These are phyloP conservation scores for Xylaria digitata DNA, from an alignment of 2,329 filamentous ascomycete species.

Conservation along the genomic window DNA sequence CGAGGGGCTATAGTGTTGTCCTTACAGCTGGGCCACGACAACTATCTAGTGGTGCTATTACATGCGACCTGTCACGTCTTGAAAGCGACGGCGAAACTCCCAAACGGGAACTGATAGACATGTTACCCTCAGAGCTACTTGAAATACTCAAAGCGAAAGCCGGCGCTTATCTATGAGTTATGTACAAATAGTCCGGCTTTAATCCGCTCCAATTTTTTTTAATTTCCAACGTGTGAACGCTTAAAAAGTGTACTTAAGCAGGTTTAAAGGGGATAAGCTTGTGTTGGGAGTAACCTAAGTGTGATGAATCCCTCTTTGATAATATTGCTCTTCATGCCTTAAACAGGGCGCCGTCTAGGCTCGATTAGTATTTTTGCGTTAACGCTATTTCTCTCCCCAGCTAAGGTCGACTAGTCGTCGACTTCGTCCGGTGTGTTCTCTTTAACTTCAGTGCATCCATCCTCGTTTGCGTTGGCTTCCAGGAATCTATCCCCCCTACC, in stretches of 20 bases:
- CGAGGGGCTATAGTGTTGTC: conserved; percentile 78
- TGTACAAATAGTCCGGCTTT: conserved; percentile 24
- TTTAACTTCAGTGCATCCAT: too few relatives aligned
- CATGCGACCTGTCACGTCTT: conserved; percentile 56
- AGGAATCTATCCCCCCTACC: too few relatives aligned
- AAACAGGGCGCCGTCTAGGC: not conserved
- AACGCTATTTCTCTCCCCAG: too few relatives aligned
- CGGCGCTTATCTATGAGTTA: conserved; percentile 59
- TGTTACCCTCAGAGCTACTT: conserved; percentile 59
- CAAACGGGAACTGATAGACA: conserved; percentile 52
- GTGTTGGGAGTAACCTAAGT: not conserved
- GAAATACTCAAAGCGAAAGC: conserved; percentile 59
- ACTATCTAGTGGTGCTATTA: conserved; percentile 67
- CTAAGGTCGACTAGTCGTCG: too few relatives aligned
- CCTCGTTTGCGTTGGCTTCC: too few relatives aligned
- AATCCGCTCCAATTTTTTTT: not conserved
- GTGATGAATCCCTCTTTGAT: not conserved
- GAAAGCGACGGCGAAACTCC: conserved; percentile 31
- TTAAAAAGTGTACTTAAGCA: not conserved
- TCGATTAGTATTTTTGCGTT: not conserved
- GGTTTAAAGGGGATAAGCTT: not conserved
- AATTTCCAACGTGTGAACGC: not conserved
- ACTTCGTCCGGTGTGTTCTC: too few relatives aligned
- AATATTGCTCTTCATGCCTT: not conserved
- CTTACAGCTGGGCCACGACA: conserved; percentile 78